A percentile compares a stretch with the other conserved stretches of the same genome.
These are phyloP conservation scores for Ceratonia siliqua DNA, from an alignment of 306 rosid genomes.

Conservation along the genomic window DNA sequence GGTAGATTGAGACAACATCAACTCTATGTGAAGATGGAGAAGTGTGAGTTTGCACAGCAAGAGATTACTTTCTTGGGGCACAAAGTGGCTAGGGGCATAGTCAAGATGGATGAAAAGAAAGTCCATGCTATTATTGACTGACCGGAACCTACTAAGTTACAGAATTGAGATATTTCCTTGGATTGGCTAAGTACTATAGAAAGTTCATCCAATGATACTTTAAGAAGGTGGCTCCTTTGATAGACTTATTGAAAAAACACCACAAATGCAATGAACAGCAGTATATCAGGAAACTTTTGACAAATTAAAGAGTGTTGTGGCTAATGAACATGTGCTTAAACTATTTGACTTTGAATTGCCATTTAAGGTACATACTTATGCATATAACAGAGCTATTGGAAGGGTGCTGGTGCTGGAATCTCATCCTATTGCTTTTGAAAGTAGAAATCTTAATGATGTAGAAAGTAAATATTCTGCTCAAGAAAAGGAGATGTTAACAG, in stretches of 20 bases:
- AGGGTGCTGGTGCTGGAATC: not conserved
- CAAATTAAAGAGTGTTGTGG: not conserved
- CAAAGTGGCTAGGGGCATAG: not conserved
- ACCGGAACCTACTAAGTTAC: not conserved
- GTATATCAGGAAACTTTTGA: not conserved
- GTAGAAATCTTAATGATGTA: not conserved
- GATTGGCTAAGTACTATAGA: not conserved
- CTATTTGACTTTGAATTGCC: not conserved
- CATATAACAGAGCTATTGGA: not conserved
- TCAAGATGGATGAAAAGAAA: not conserved
- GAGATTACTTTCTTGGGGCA: not conserved
- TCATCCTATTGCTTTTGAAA: not conserved
- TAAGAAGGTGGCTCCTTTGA: not conserved
- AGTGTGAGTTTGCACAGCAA: not conserved
- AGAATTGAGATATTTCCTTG: not conserved
- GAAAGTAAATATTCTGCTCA: not conserved
- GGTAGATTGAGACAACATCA: not conserved
- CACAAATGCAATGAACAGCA: not conserved
- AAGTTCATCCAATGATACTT: not conserved
- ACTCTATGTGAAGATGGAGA: not conserved
- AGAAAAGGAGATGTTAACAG: conserved; percentile 5
- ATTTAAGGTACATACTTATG: not conserved
- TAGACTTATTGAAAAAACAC: not conserved
- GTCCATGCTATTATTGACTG: not conserved
- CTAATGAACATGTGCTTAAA: not conserved